Base-by-base conservation (phyloP, 2,329 filamentous ascomycete genomes). In the Aspergillus pseudonomiae region DNA sequence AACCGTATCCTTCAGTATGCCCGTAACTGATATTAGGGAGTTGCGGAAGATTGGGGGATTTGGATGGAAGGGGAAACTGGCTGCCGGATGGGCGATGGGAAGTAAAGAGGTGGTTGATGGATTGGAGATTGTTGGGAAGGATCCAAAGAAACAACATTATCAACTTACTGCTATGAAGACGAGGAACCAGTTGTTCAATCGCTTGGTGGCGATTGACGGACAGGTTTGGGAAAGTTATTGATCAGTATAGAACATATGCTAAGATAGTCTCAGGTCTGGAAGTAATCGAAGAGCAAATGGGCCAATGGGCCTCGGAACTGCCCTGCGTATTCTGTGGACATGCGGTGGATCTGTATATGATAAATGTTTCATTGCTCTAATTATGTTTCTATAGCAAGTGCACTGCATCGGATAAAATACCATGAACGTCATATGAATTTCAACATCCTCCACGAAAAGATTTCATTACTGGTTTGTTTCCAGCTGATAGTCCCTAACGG, bases 221-320 rank as follows among this genome's bases (percentile, higher is more conserved):
- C 91, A 95, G 83, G 93, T 93, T 82, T 95, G 92, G 92, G 91
- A 93, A 80, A 85, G 85, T 61, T 92, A 87, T 88, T 94, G 60
- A 71, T 36, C 14, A 30, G 19, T 58, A 45, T 36, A 28, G 52
- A 46, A 50, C 24, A 11, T 12, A 6, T 67, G 68, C 70, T 72
- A 67, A 73, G 59, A 65, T 19, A 24, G 63, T 65, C 50, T 28
- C 70, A 70, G 68, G 69, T 70, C 57, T 73, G 71, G 72, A 67
- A 60, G 59, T 73, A 63, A 57, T 32, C 30, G 16, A 19, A 9
- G 32, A 11, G 5, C 6, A 3, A 39, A 26, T 39, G 24, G 11
- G 32, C 4, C 19, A 19, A 26, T 28, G 6, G 52, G n/a, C n/a
- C 26, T 21, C 14, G 32, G 16, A 53, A n/a, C 9, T 34, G 24